These are phyloP conservation scores for Skeletonema costatum DNA, from an alignment of 108 stramenopile genomes.

Conservation along the genomic window DNA sequence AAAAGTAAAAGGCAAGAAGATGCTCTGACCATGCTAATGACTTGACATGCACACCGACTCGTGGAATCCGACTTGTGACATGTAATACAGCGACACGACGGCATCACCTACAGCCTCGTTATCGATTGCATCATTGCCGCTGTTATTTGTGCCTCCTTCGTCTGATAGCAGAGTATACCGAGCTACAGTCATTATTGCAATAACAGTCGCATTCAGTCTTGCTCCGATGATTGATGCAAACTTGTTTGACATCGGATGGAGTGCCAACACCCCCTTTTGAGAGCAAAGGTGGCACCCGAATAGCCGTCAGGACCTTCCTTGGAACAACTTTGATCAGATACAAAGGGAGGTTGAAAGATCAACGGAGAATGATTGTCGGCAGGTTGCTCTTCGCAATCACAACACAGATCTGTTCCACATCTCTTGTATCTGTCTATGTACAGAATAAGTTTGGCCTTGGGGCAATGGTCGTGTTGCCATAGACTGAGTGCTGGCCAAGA, in stretches of 20 bases:
- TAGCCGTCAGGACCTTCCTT: slow-evolving; percentile 71
- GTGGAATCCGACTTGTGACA: slow-evolving; percentile 64
- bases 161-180: slow-evolving; percentile 31
- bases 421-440: too few species aligned
- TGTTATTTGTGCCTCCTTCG: background rate
- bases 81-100: slow-evolving; percentile 55
- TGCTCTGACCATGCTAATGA: background rate
- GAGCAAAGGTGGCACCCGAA: slow-evolving; percentile 52
- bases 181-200: slow-evolving; percentile 56
- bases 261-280: slow-evolving; percentile 50
- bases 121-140: slow-evolving; percentile 35
- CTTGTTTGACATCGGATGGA: slow-evolving; percentile 48
- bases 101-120: slow-evolving; percentile 67
- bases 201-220: slow-evolving; percentile 58
- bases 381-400: too few species aligned
- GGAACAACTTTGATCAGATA: slow-evolving; percentile 28
- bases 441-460: too few species aligned
- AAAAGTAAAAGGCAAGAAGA: slow-evolving; percentile 35
- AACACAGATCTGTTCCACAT: too few species aligned
- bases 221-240: slow-evolving; percentile 39
- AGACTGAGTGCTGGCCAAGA: too few species aligned
- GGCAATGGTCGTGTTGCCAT: too few species aligned
- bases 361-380: too few species aligned
- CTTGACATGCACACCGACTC: slow-evolving; percentile 19
- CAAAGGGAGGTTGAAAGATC: too few species aligned